A percentile compares a stretch with the other conserved stretches of the same genome.
These are phyloP conservation scores for Corymbia calophylla DNA, from an alignment of 441 rosid genomes.

Conservation along the genomic window DNA sequence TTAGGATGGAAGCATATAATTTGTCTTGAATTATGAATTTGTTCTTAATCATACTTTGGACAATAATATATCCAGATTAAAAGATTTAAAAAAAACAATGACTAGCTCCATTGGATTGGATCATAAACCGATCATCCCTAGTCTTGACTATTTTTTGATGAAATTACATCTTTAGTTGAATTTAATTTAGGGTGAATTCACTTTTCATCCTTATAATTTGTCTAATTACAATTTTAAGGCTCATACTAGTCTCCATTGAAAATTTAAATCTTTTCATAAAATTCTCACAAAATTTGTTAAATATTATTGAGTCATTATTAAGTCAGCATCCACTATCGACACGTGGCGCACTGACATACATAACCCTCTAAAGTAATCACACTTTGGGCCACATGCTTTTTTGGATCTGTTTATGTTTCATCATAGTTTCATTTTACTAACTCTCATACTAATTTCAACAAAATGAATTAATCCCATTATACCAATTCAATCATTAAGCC, in stretches of 20 bases:
- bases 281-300: not conserved
- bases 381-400: not conserved
- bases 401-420: not conserved
- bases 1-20: no score
- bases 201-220: not conserved
- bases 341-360: not conserved
- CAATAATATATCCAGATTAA: no score
- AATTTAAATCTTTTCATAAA: not conserved
- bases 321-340: not conserved
- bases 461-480: not conserved
- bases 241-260: not conserved
- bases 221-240: not conserved
- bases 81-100: no score
- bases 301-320: not conserved
- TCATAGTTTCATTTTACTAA: no score
- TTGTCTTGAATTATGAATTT: no score
- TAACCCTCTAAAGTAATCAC: not conserved
- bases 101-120: no score
- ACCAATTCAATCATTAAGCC: no score
- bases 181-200: not conserved
- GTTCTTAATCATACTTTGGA: no score
- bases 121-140: no score
- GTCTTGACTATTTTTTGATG: not conserved
- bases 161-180: not conserved
- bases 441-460: not conserved